These are phyloP conservation scores for Nakazawaea siamensis DNA, from an alignment of 805 yeast genomes.

Conservation along the genomic window DNA sequence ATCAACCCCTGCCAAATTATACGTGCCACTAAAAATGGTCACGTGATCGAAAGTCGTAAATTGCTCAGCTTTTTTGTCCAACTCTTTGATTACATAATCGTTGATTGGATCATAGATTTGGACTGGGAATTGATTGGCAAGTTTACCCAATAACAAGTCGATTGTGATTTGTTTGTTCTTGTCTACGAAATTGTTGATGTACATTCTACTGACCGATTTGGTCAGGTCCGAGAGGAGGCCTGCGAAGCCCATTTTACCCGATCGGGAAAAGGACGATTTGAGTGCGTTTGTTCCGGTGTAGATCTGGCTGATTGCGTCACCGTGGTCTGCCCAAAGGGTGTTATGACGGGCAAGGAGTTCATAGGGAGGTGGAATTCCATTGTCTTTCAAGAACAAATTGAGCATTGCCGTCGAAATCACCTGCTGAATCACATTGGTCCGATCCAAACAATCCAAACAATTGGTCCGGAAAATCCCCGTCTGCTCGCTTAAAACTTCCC, in stretches of 20 bases:
- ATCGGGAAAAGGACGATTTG: conserved; percentile 88
- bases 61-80: conserved; percentile 37
- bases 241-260: conserved; percentile 93
- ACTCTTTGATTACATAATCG: conserved; percentile 69
- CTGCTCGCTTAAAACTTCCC: conserved; percentile 62
- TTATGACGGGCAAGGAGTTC: conserved; percentile 63
- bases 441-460: conserved; percentile 89
- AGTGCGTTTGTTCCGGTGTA: conserved; percentile 97
- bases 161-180: conserved; percentile 84
- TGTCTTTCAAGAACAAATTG: conserved; percentile 40
- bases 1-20: conserved; percentile 73
- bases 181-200: conserved; percentile 93
- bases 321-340: conserved; percentile 96
- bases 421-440: conserved; percentile 87
- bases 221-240: conserved; percentile 98
- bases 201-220: conserved; percentile 89
- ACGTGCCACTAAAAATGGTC: conserved; percentile 73
- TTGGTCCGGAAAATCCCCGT: conserved; percentile 88
- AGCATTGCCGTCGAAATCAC: conserved; percentile 70
- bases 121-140: conserved; percentile 64
- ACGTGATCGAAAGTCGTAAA: conserved; percentile 58
- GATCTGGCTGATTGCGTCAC: conserved; percentile 91
- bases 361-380: conserved; percentile 23
- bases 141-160: conserved; percentile 77
- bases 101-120: conserved; percentile 79